phyloP scores from a whole-genome alignment of 169 alveolate genomes.

The Hepatocystis sp. region DNA sequence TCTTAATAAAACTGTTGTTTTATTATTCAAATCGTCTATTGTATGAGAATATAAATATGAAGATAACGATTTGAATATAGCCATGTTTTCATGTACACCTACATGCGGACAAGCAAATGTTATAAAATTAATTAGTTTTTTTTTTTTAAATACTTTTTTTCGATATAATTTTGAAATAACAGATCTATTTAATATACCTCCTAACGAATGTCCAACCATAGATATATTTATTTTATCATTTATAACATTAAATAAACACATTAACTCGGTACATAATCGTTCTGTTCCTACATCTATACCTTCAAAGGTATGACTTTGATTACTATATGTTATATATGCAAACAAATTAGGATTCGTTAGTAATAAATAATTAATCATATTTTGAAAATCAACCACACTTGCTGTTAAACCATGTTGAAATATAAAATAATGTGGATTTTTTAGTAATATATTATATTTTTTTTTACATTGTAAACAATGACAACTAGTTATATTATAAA shows the following conservation, averaged over 20 bases:
- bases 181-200: slow-evolving; percentile 80
- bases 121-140: slow-evolving; percentile 79
- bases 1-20: slow-evolving; percentile 77
- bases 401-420: slow-evolving; percentile 84
- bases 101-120: slow-evolving; percentile 85
- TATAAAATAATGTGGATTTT: slow-evolving; percentile 80
- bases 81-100: slow-evolving; percentile 82
- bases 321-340: slow-evolving; percentile 80
- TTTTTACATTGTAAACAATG: slow-evolving; percentile 79
- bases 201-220: slow-evolving; percentile 86
- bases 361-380: slow-evolving; percentile 73
- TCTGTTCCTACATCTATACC: slow-evolving; percentile 83
- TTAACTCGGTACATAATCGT: slow-evolving; percentile 78
- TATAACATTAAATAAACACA: slow-evolving; percentile 71
- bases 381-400: slow-evolving; percentile 80
- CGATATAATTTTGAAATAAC: slow-evolving; percentile 59
- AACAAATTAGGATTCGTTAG: slow-evolving; percentile 78
- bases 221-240: slow-evolving; percentile 79
- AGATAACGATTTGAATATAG: slow-evolving; percentile 71
- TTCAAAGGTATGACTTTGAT: slow-evolving; percentile 80
- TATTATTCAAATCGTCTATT: slow-evolving; percentile 81
- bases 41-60: slow-evolving; percentile 80
- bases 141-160: slow-evolving; percentile 70
- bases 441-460: slow-evolving; percentile 56
- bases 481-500: slow-evolving; percentile 77